Evolutionary conservation across 108 stramenopile genomes (phyloP), one percentile per base, ranked within the genome.

Genomic region (Seminavis robusta): DNA sequence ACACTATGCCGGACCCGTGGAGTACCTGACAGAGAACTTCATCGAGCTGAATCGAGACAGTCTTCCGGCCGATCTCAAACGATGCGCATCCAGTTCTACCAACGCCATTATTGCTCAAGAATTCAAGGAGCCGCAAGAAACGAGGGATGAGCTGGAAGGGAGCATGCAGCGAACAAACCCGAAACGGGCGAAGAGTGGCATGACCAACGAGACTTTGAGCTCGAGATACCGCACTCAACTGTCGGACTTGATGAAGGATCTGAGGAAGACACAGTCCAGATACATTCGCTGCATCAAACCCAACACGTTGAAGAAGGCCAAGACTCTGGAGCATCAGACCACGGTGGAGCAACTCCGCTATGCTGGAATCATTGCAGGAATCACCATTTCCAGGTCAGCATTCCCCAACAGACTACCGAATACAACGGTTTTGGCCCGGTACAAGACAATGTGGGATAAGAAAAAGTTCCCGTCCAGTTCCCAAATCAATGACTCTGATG

Each of bases 231-330:
- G 49, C 16, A 47, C 33, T 30, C 81, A 85, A 48, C 69, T 93
- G 1, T 47, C 52, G n/a, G 80, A 77, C 13, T 81, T 93, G 19
- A 57, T 81, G 25, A 47, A 52, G 1, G 70, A 69, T 23, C 77
- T 89, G 23, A 76, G 75, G 27, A 40, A 54, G 1, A 85, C 83
- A n/a, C 57, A 71, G 21, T 67, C 80, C 6, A 85, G 84, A 54
- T 93, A 85, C 45, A 77, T 93, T 13, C 85, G 91, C 32, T 93
- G 91, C 60, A 65, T 93, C 3, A 93, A 93, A 52, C 84, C 91
- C 54, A 93, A 93, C 48, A 61, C 63, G 20, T 13, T 43, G 24
- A 60, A 80, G 9, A 47, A 59, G 1, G 79, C 81, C 8, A 73
- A 82, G 31, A 34, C 65, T 52, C 83, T 84, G 36, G 74, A 89